Evolutionary conservation across 2,329 filamentous ascomycete genomes (phyloP), one percentile per base, ranked within the genome.

Genomic region (Clathrospora elynae): DNA sequence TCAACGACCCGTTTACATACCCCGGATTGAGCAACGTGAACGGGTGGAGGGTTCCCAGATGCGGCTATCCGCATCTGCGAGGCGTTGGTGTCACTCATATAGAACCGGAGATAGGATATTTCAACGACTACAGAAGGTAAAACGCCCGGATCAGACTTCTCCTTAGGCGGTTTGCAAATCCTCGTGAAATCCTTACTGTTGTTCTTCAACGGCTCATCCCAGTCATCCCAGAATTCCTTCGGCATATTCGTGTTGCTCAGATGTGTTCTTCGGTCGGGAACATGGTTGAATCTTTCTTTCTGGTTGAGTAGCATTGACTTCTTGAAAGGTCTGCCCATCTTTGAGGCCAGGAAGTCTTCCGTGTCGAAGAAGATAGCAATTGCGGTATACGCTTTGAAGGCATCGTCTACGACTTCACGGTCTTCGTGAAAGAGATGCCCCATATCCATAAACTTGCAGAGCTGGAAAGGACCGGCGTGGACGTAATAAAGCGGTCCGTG

Each of bases 261-360:
- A 19, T 68, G 59, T 1, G 66, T 69, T 12, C 75, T 65, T 2
- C 59, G 51, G 43, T 75, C 65, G 1, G 73, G 73, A 5, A 67
- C 47, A 6, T 55, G 47, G 39, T 66, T 67, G 2, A 73, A 66
- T 17, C 75, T 70, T 34, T 70, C 67, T n/a, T 43, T 57, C 24
- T 72, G 71, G 33, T 76, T 62, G 46, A 74, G 59, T 3, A 78
- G 58, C 10, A 62, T 46, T 4, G 70, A 71, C 17, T 71, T 48
- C 26, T 62, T 67, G 55, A 71, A 73, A 14, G 54, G 41, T 5
- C 45, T 35, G 1, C 71, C 72, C 1, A 62, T 26, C 24, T 67
- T 48, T 1, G 67, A 69, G 9, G 62, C 47, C n/a, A 74, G 62
- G 47, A 74, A 76, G 11, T 53, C 39, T 1, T 60, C 51, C 3